Base-by-base conservation (phyloP, 2,329 filamentous ascomycete species). In the Fusarium ramigenum region DNA sequence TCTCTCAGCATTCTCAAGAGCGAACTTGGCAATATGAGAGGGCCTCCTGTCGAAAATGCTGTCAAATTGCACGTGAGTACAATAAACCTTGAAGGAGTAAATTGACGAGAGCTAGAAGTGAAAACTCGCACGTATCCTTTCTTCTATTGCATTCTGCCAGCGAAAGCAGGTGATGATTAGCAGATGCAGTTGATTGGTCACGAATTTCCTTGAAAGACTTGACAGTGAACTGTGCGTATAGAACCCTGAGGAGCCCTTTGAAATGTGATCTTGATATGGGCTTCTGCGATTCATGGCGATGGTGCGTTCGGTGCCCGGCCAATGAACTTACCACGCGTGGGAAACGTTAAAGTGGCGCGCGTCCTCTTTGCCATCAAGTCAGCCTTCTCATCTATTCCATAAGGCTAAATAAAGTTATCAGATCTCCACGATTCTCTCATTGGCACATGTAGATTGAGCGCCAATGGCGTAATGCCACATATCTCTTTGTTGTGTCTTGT, bases 191-290 rank as follows among this genome's bases (percentile, higher is more conserved):
- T 32, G 2, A 23, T 32, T 49, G 21, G 15, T 4, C 18, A 4
- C 5, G 6, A 6, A 5, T 12, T n/a, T 9, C 10, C 19, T 12
- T n/a, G 4, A 12, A n/a, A 12, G 9, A 30, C 7, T n/a, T 0
- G 18, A n/a, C 2, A 12, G 1, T n/a, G 15, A 9, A 12, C 10
- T n/a, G 10, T 9, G 21, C 21, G 21, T 3, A n/a, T 32, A 15
- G 10, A 12, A 32, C 14, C 8, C 12, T 2, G 14, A n/a, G 21
- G 3, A 30, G 30, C 30, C 8, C 9, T 30, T 30, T 9, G 30
- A 30, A 30, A 30, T 30, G 30, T 28, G 30, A 30, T 30, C 30
- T 30, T 30, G 30, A 9, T 30, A 30, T 30, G 30, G 30, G 30
- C 3, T 30, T 30, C 10, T 30, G 30, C 30, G 30, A 30, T 30